Evolutionary conservation across 176 grass and related monocot species (phyloP).

Genomic region (Zoysia japonica): DNA sequence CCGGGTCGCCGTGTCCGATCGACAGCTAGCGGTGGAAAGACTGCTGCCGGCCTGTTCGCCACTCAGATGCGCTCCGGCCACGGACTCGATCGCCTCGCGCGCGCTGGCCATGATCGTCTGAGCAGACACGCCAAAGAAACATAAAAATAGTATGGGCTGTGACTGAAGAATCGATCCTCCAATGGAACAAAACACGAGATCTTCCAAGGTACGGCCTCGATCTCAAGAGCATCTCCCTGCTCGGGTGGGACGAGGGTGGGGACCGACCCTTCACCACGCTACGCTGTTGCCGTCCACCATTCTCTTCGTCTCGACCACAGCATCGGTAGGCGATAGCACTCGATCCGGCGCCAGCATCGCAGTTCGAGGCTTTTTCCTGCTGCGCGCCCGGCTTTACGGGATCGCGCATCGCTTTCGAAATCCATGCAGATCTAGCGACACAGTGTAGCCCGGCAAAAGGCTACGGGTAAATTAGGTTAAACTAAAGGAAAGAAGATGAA

Average conservation of each 20-base stretch:
- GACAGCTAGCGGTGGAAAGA: too few species aligned
- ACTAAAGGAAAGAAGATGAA: too few species aligned
- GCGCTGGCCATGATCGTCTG: too few species aligned
- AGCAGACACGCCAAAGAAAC: too few species aligned
- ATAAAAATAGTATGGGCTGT: too few species aligned
- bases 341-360: not conserved
- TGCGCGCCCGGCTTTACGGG: slow-evolving; percentile 15
- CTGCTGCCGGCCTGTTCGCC: too few species aligned
- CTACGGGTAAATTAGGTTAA: not conserved
- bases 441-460: slow-evolving; percentile 15
- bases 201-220: slow-evolving; percentile 37
- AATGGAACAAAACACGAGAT: slow-evolving; percentile 41
- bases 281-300: not conserved
- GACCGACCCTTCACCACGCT: not conserved
- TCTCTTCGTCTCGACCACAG: slow-evolving; percentile 1
- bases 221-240: slow-evolving; percentile 33
- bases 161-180: not conserved
- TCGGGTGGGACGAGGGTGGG: not conserved
- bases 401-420: slow-evolving; percentile 46
- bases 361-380: not conserved
- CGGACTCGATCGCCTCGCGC: too few species aligned
- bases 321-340: not conserved
- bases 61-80: too few species aligned
- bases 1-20: too few species aligned
- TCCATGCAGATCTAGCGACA: slow-evolving; percentile 33